phyloP scores from a whole-genome alignment of 768 basidiomycete species.

The Boletus huronensis region DNA sequence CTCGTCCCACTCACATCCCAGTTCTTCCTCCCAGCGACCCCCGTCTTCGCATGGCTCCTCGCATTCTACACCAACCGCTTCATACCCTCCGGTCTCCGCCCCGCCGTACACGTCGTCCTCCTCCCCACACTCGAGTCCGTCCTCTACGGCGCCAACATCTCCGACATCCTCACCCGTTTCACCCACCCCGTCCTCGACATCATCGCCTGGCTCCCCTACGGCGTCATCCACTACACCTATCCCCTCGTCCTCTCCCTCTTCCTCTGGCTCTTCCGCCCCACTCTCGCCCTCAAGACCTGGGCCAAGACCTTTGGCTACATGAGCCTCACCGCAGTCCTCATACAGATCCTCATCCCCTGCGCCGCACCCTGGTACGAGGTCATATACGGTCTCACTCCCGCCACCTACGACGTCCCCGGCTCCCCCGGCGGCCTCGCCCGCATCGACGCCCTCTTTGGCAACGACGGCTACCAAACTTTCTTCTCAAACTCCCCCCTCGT shows the following conservation, averaged over 20 bases:
- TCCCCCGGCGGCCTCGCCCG: conserved; percentile 91
- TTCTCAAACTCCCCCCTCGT: conserved; percentile 90
- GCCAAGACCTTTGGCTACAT: conserved; percentile 88
- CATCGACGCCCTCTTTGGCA: conserved; percentile 84
- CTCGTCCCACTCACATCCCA: conserved; percentile 85
- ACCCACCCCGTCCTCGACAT: conserved; percentile 92
- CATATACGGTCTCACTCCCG: conserved; percentile 93
- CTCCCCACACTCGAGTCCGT: conserved; percentile 94
- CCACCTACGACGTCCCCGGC: conserved; percentile 87
- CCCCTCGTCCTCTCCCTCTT: conserved; percentile 86
- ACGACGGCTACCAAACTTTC: conserved; percentile 67
- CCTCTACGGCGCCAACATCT: conserved; percentile 96
- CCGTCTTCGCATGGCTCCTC: conserved; percentile 83
- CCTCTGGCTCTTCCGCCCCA: conserved; percentile 86
- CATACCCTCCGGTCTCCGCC: conserved; percentile 73
- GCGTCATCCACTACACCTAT: conserved; percentile 84
- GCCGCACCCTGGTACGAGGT: conserved; percentile 98
- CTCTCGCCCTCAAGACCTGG: conserved; percentile 79
- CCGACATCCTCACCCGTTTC: conserved; percentile 91
- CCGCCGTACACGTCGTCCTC: conserved; percentile 84
- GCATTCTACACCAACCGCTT: conserved; percentile 84
- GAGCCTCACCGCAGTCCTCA: conserved; percentile 83
- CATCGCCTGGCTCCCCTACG: conserved; percentile 95
- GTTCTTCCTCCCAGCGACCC: conserved; percentile 86
- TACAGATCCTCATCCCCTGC: conserved; percentile 88